phyloP scores from a whole-genome alignment of 345 rosid genomes.

The Melaleuca alternifolia region DNA sequence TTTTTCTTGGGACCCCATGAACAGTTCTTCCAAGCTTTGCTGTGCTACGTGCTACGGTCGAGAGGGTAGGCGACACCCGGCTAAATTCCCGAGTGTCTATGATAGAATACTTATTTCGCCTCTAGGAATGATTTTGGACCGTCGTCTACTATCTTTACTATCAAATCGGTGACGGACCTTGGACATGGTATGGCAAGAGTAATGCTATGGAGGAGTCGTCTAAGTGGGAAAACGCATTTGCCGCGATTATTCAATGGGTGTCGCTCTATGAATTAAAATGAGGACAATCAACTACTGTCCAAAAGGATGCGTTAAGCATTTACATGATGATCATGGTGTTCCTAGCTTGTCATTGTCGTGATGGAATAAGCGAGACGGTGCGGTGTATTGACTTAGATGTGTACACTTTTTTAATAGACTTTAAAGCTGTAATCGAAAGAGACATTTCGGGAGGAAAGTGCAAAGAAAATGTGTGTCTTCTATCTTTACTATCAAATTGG shows the following conservation, averaged over 20 bases:
- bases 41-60: background rate
- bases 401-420: background rate
- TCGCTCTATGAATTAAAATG: background rate
- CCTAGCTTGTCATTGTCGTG: background rate
- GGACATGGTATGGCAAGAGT: background rate
- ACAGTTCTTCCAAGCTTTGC: background rate
- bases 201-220: background rate
- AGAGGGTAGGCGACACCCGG: too few species aligned
- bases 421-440: background rate
- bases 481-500: too few species aligned
- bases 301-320: background rate
- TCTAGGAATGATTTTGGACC: background rate
- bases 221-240: rapidly evolving
- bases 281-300: background rate
- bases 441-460: background rate
- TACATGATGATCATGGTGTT: rapidly evolving
- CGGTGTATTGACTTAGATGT: too few species aligned
- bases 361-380: background rate
- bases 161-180: background rate
- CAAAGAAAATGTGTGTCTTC: background rate
- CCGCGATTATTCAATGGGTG: background rate
- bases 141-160: background rate
- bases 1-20: background rate
- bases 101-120: background rate
- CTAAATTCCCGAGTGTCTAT: background rate